Base-by-base conservation (phyloP, 176 grass and related monocot genomes). In the Stipa capillata region DNA sequence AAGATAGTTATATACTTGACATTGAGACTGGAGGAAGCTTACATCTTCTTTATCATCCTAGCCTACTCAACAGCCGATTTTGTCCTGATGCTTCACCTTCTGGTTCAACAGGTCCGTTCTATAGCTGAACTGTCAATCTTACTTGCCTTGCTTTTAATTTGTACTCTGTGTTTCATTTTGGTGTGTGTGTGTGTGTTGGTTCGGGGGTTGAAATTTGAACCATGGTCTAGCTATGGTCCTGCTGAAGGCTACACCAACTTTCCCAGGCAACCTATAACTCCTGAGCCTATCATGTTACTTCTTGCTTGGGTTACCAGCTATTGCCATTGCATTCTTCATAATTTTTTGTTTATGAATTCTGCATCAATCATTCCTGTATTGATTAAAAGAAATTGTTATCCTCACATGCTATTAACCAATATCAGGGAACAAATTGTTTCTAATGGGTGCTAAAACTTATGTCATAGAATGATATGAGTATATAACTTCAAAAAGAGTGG, bases 21-120 rank as follows among this genome's bases (percentile, higher is more conserved):
- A 71, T 75, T 73, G 96, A 98, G 33, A 90, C 84, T 64, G 83
- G 77, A 78, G 88, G 90, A 83, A 85, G 80, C 65, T 77, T 98
- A 73, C 60, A 98, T 88, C 92, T 98, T 80, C 82, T 94, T 73
- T 98, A 94, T 71, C 96, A 98, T 65, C 96, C 96, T 55, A 90
- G 54, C 78, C 78, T 94, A 52, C 85, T 98, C 41, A 93, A 73
- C 28, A 88, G 90, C 18, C 82, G 96, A 44, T 94, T 87, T 81
- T 98, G 92, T 85, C 88, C 87, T 6, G 96, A 98, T 85, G 90
- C 92, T 87, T 98, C 96, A 68, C 90, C 90, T 75, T 91, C 85
- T 81, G 92, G 96, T 74, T 84, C 88, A 74, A 80, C 90, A 98
- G 96, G 96, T 98, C 85, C 5, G 86, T 85, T 57, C 61, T 65